phyloP scores from a whole-genome alignment of 2,329 filamentous ascomycete species.

The Ceratocystis harringtonii region DNA sequence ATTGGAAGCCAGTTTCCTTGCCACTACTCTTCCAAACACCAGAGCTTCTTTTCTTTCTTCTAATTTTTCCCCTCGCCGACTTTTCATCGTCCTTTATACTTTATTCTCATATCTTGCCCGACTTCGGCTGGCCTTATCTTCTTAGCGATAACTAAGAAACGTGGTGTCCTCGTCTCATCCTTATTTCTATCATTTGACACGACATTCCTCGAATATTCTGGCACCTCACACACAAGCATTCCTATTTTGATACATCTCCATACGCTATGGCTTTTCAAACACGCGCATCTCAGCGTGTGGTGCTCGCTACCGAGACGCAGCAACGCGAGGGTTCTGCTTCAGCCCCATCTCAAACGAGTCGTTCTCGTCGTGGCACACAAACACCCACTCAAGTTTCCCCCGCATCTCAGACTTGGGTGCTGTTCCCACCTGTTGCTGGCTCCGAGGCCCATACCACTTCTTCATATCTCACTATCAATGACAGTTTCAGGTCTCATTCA shows the following conservation, averaged over 20 bases:
- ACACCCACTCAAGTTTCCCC: constrained; percentile 13
- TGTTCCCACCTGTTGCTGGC: constrained; percentile 68
- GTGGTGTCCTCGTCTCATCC: no score
- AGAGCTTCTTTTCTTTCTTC: neutral
- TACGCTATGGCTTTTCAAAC: constrained; percentile 16
- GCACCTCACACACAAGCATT: neutral
- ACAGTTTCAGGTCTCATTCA: constrained; percentile 13
- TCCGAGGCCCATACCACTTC: constrained; percentile 23
- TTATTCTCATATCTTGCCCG: neutral
- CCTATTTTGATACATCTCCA: neutral
- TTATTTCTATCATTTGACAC: neutral
- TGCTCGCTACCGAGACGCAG: constrained; percentile 5
- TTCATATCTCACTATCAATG: constrained; percentile 16
- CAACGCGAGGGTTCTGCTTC: constrained; percentile 13
- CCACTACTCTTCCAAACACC: neutral
- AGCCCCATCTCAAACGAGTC: constrained; percentile 10
- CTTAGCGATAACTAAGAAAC: neutral
- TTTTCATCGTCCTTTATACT: neutral
- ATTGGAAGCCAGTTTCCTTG: neutral
- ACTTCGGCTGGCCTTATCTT: neutral
- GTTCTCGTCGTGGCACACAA: constrained; percentile 7
- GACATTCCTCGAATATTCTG: neutral
- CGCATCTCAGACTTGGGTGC: constrained; percentile 59
- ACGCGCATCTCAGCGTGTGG: constrained; percentile 13
- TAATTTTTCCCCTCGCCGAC: neutral